These are phyloP conservation scores for Paramecium sonneborni DNA, from an alignment of 73 alveolate species.

Conservation along the genomic window DNA sequence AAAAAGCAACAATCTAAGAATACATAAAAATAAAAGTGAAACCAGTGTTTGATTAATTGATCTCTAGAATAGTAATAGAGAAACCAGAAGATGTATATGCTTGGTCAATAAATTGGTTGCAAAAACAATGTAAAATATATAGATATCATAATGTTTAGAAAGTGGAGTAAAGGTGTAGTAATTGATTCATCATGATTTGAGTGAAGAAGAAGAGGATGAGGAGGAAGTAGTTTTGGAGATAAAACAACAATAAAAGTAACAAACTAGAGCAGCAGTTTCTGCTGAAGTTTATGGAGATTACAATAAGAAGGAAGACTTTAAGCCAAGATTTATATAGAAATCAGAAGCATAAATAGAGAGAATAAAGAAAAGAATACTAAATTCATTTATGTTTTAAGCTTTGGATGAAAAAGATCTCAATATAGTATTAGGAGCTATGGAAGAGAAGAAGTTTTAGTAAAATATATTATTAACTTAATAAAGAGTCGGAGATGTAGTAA, in stretches of 20 bases:
- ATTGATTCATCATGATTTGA: background rate
- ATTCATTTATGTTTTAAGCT: constrained; percentile 75
- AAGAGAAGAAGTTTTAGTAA: constrained; percentile 58
- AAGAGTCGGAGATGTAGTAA: constrained; percentile 78
- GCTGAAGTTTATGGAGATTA: constrained; percentile 82
- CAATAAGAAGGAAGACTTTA: constrained; percentile 77
- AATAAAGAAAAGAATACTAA: constrained; percentile 61
- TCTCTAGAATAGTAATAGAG: constrained; percentile 1
- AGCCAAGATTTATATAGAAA: constrained; percentile 70
- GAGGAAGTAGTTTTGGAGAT: constrained; percentile 42
- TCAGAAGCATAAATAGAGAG: constrained; percentile 66
- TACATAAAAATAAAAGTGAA: constrained; percentile 13
- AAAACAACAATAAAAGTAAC: constrained; percentile 34
- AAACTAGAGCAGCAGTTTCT: constrained; percentile 72
- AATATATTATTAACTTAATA: background rate
- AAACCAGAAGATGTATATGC: constrained; percentile 54
- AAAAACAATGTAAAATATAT: constrained; percentile 52
- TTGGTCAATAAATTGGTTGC: constrained; percentile 53
- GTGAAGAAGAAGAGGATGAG: constrained; percentile 63
- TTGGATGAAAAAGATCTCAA: constrained; percentile 72
- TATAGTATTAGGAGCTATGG: constrained; percentile 80
- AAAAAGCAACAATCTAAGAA: background rate
- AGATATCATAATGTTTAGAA: background rate
- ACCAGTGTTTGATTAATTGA: constrained; percentile 56
- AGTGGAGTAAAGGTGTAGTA: constrained; percentile 4